Percentiles rank a stretch among this genome's conserved stretches.
phyloP scores from a whole-genome alignment of 805 yeast species.

The Lachancea nothofagi region DNA sequence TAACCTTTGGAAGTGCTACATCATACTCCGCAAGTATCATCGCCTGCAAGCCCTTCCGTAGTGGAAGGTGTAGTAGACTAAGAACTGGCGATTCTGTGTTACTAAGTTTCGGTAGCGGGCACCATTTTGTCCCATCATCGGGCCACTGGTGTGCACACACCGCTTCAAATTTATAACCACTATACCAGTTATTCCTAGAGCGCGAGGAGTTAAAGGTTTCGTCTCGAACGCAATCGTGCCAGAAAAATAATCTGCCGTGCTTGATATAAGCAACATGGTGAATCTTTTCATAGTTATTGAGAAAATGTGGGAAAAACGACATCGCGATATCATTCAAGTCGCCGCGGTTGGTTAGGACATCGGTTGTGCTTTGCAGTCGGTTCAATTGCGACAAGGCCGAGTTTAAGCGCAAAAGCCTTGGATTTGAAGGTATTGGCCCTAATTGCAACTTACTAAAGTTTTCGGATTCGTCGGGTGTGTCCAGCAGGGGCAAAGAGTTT shows the following conservation, averaged over 20 bases:
- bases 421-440: not conserved
- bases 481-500: slow-evolving; percentile 1
- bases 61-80: slow-evolving; percentile 1
- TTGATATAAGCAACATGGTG: slow-evolving; percentile 3
- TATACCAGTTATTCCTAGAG: slow-evolving; percentile 6
- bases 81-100: not conserved
- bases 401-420: slow-evolving; percentile 1
- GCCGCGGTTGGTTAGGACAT: slow-evolving; percentile 7
- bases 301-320: slow-evolving; percentile 1
- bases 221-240: slow-evolving; percentile 5
- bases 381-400: not conserved
- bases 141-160: slow-evolving; percentile 9
- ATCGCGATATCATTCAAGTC: slow-evolving; percentile 7
- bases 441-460: not conserved
- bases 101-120: not conserved
- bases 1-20: not conserved
- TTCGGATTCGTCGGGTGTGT: not conserved
- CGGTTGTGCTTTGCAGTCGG: not conserved
- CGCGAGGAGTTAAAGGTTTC: slow-evolving; percentile 2
- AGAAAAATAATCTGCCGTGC: slow-evolving; percentile 5
- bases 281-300: slow-evolving; percentile 3
- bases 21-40: slow-evolving; percentile 8
- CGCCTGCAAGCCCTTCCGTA: not conserved
- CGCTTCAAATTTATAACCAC: slow-evolving; percentile 8
- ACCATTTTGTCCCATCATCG: not conserved